Base-by-base conservation (phyloP, 202 grass and related monocot species). In the Digitaria exilis region DNA sequence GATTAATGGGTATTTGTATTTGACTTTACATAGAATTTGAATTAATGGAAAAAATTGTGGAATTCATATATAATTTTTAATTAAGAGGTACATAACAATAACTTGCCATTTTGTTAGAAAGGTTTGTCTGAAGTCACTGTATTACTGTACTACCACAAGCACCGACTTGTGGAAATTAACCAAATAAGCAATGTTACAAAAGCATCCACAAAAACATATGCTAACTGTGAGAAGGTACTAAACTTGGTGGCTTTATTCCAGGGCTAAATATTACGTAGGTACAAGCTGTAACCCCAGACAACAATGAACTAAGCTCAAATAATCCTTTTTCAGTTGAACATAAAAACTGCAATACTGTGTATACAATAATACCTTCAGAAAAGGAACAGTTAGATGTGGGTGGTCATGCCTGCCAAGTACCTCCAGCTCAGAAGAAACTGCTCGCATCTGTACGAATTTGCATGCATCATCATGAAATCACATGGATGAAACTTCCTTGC, bases 401-500 rank as follows among this genome's bases (percentile, higher is more conserved):
- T 92, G 90, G 58, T 98, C 89, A 73, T 95, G 92, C 85, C 96
- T 95, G 73, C 92, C 92, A 76, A 98, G 85, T 52, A 98, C 81
- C 89, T 95, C 91, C 65, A 95, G 74, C 83, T 95, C 93, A 62
- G 86, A 89, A 79, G 96, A 98, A 83, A 98, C 83, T 49, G 91
- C 86, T 78, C 87, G 85, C 87, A 98, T 92, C 96, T 95, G 91
- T 24, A 73, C 76, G 32, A 88, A 80, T 90, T 54, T 64, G 73
- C 68, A 83, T 80, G 50, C 10, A 54, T 71, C 69, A 12, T 34
- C 26, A 64, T 77, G 37, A 77, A 72, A 50, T 43, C 45, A 73
- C 31, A 83, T 2, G 65, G 18, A 39, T 50, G 28, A 18, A 48
- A 78, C 41, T 58, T 46, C 30, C 39, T 86, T 49, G 44, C 15